These are phyloP conservation scores for Sclerotinia trifoliorum DNA, from an alignment of 2,329 filamentous ascomycete species.

Conservation along the genomic window DNA sequence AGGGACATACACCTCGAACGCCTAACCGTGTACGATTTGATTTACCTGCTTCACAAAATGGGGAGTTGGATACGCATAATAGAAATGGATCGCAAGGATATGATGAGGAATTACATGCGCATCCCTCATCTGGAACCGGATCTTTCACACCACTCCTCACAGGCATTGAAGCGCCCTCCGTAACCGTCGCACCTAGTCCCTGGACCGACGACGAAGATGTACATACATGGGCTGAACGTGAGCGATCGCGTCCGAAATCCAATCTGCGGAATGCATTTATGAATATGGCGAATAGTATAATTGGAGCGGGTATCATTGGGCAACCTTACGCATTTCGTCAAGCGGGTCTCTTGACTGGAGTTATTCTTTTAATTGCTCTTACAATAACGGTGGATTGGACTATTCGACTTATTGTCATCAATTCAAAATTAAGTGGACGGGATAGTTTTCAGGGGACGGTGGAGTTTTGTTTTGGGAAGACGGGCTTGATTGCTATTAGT, in stretches of 20 bases:
- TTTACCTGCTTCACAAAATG: slow-evolving; percentile 30
- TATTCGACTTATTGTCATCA: slow-evolving; percentile 93
- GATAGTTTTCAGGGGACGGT: slow-evolving; percentile 95
- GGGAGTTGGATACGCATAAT: slow-evolving; percentile 12
- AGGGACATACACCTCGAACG: slow-evolving; percentile 36
- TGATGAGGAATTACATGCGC: slow-evolving; percentile 34
- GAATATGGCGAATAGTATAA: slow-evolving; percentile 99
- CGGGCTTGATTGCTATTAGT: slow-evolving; percentile 82
- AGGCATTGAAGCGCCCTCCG: slow-evolving; percentile 77
- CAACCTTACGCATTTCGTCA: slow-evolving; percentile 97
- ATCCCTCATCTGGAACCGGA: slow-evolving; percentile 35
- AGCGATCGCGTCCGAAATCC: slow-evolving; percentile 71
- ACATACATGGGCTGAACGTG: slow-evolving; percentile 52
- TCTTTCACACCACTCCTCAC: slow-evolving; percentile 66
- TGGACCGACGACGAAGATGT: slow-evolving; percentile 45
- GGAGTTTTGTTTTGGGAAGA: slow-evolving; percentile 87
- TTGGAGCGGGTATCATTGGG: slow-evolving; percentile 72
- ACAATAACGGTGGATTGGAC: slow-evolving; percentile 95
- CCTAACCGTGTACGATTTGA: slow-evolving; percentile 41
- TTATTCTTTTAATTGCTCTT: slow-evolving; percentile 72
- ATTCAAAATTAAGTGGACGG: slow-evolving; percentile 92
- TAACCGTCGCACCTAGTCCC: slow-evolving; percentile 56
- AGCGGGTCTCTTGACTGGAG: slow-evolving; percentile 79
- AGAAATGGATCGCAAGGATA: slow-evolving; percentile 47
- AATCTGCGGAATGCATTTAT: slow-evolving; percentile 87